Conservation (phyloP, 2,329 filamentous ascomycete genomes). For the Albifimbria verrucaria region DNA sequence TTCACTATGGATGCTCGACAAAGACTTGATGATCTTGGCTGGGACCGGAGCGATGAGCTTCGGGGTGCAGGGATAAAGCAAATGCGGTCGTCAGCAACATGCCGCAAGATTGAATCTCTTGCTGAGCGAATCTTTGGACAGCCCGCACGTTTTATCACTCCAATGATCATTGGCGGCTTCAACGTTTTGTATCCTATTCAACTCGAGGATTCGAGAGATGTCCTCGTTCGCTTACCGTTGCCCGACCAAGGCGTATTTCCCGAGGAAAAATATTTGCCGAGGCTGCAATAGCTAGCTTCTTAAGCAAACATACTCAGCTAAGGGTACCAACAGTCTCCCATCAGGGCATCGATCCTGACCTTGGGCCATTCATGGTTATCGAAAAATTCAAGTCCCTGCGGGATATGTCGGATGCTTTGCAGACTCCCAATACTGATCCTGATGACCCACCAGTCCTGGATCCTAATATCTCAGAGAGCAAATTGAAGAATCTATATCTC, state of each 20-base stretch:
- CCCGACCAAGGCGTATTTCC: slow-evolving; percentile 14
- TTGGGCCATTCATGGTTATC: slow-evolving; percentile 20
- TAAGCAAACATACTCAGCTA: slow-evolving; percentile 17
- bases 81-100: neutral
- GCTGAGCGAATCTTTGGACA: neutral
- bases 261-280: slow-evolving; percentile 17
- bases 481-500: slow-evolving; percentile 26
- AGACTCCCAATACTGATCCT: slow-evolving; percentile 12
- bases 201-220: neutral
- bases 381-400: slow-evolving; percentile 14
- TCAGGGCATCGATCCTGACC: slow-evolving; percentile 14
- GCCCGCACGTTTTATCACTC: neutral
- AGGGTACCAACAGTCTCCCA: slow-evolving; percentile 18
- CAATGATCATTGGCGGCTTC: neutral
- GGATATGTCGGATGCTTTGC: slow-evolving; percentile 15
- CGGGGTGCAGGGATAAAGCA: neutral
- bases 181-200: neutral
- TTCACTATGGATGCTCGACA: neutral
- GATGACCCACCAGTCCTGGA: slow-evolving; percentile 16
- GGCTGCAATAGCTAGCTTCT: slow-evolving; percentile 15
- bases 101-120: neutral
- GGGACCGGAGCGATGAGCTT: neutral
- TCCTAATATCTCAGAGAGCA: slow-evolving; percentile 24
- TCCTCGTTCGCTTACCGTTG: slow-evolving; percentile 20
- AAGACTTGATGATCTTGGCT: neutral